Evolutionary conservation across 2,329 filamentous ascomycete species (phyloP).

Genomic region (Pezizomycotina sp.): DNA sequence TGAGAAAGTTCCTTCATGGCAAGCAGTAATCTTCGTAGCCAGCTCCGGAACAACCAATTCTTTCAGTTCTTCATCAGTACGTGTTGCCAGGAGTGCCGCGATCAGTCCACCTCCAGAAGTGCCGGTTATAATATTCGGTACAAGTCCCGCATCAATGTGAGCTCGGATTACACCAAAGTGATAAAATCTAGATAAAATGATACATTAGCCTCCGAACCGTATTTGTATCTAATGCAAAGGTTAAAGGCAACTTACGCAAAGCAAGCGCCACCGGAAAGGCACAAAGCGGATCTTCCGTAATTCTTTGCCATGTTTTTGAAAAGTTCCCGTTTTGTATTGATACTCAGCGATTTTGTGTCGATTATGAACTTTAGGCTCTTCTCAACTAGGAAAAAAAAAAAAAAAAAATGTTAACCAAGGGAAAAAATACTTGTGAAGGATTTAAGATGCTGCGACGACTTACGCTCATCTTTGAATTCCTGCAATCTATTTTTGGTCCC

Average conservation of each 20-base stretch:
- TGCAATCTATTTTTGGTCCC: slow-evolving; percentile 93
- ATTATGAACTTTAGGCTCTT: slow-evolving; percentile 50
- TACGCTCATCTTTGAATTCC: slow-evolving; percentile 70
- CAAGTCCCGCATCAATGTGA: slow-evolving; percentile 63
- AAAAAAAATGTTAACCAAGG: neutral
- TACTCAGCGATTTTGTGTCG: slow-evolving; percentile 47
- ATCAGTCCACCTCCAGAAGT: slow-evolving; percentile 88
- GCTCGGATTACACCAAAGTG: slow-evolving; percentile 88
- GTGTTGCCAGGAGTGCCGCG: slow-evolving; percentile 69
- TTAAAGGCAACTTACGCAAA: slow-evolving; percentile 42
- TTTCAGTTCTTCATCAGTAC: slow-evolving; percentile 82
- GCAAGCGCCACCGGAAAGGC: slow-evolving; percentile 77
- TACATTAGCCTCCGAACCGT: too few relatives aligned
- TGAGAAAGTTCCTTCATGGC: slow-evolving; percentile 49
- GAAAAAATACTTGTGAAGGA: too few relatives aligned
- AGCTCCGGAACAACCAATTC: slow-evolving; percentile 70
- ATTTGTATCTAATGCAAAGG: too few relatives aligned
- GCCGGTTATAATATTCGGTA: slow-evolving; percentile 89
- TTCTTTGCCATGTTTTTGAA: slow-evolving; percentile 85
- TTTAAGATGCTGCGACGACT: slow-evolving; percentile 22
- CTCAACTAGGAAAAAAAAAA: slow-evolving; percentile 42
- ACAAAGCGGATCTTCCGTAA: slow-evolving; percentile 80
- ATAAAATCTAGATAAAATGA: slow-evolving; percentile 44
- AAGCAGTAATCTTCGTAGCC: slow-evolving; percentile 70
- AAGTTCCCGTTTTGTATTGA: slow-evolving; percentile 58